These are phyloP conservation scores for Aspergillus novofumigatus DNA, from an alignment of 2,329 filamentous ascomycete species.

Conservation along the genomic window DNA sequence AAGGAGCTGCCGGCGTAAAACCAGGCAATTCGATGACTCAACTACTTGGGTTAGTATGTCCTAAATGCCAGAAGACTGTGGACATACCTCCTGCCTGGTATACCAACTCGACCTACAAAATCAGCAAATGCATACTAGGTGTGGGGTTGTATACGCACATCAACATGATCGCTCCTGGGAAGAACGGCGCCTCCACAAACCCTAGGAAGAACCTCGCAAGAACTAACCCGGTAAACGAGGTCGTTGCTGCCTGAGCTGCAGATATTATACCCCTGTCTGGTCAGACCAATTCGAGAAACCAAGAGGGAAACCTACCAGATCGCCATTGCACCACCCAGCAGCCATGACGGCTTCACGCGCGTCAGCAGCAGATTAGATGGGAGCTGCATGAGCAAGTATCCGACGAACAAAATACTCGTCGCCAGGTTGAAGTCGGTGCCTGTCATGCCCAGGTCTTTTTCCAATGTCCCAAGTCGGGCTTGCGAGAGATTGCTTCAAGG, in stretches of 20 bases:
- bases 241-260: constrained; percentile 31
- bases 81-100: constrained; percentile 53
- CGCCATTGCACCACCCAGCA: constrained; percentile 43
- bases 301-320: constrained; percentile 19
- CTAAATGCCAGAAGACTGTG: no score
- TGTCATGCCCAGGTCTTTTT: no score
- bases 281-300: neutral
- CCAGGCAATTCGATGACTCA: constrained; percentile 46
- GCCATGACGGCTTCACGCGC: constrained; percentile 50
- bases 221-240: constrained; percentile 40
- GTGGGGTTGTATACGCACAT: constrained; percentile 29
- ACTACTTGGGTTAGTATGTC: constrained; percentile 33
- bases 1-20: constrained; percentile 47
- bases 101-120: constrained; percentile 59
- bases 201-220: constrained; percentile 41
- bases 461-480: no score
- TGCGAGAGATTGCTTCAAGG: no score
- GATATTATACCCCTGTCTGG: constrained; percentile 23
- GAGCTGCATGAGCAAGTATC: no score
- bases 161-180: constrained; percentile 61
- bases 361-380: constrained; percentile 36
- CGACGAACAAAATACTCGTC: no score
- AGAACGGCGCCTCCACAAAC: constrained; percentile 45
- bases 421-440: no score
- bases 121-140: neutral